A percentile compares a stretch with the other conserved stretches of the same genome.
Evolutionary conservation across 306 rosid species (phyloP).

Genomic region (Trifolium pratense): DNA sequence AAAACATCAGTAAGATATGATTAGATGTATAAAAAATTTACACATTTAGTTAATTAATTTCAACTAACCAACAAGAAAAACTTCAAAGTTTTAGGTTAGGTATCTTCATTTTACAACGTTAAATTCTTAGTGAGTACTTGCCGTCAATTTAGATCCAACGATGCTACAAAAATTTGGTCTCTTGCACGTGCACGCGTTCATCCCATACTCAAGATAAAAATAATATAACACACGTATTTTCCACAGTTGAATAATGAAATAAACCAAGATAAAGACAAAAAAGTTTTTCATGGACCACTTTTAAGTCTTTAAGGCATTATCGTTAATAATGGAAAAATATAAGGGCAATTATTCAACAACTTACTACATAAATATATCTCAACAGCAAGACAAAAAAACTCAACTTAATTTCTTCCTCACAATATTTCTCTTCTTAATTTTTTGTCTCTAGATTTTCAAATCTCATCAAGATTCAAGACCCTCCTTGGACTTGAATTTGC

Average conservation of each 20-base stretch:
- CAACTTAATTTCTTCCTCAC: constrained; percentile 17
- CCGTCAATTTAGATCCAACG: not conserved
- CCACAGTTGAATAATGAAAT: not conserved
- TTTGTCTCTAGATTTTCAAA: constrained; percentile 3
- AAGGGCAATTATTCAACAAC: constrained; percentile 38
- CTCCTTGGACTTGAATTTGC: constrained; percentile 9
- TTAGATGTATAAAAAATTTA: too few species aligned
- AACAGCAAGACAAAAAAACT: not conserved
- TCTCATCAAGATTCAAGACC: constrained; percentile 35
- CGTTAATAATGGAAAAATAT: constrained; percentile 34
- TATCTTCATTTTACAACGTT: too few species aligned
- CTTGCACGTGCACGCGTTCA: not conserved
- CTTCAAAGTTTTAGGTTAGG: too few species aligned
- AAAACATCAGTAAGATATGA: too few species aligned
- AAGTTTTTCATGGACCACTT: constrained; percentile 19
- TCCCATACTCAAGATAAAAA: not conserved
- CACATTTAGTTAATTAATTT: too few species aligned
- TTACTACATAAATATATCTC: constrained; percentile 45
- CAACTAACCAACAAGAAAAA: too few species aligned
- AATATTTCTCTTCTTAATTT: constrained; percentile 17
- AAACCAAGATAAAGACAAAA: not conserved
- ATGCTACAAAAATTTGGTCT: not conserved
- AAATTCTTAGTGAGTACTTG: not conserved
- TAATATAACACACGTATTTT: not conserved
- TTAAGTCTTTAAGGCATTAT: constrained; percentile 25